phyloP scores from a whole-genome alignment of 2,329 filamentous ascomycete genomes.

The Nannizzia gypsea region DNA sequence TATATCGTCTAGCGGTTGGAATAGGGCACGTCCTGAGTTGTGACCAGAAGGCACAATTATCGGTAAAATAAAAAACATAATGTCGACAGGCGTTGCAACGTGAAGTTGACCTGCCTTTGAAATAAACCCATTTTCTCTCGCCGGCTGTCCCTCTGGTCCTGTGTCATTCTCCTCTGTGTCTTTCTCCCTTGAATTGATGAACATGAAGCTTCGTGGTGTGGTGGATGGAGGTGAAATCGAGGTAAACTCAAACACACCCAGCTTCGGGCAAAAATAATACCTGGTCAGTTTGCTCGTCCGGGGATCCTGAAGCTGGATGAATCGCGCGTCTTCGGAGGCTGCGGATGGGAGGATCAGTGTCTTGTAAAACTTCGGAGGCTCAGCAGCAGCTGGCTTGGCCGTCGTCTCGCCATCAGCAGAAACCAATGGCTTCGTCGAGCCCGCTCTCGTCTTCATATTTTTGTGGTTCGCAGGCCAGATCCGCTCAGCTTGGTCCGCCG shows the following conservation, averaged over 20 bases:
- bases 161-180: conserved; percentile 11
- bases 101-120: conserved; percentile 62
- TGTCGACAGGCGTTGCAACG: conserved; percentile 72
- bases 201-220: conserved; percentile 44
- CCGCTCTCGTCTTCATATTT: neutral
- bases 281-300: conserved; percentile 37
- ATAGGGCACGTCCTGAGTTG: conserved; percentile 26
- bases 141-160: neutral
- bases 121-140: conserved; percentile 38
- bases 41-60: conserved; percentile 45
- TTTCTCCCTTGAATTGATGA: conserved; percentile 21
- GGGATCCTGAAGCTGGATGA: conserved; percentile 46
- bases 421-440: neutral
- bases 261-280: conserved; percentile 48
- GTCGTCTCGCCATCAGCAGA: neutral
- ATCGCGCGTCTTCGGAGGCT: conserved; percentile 41
- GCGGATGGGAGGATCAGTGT: conserved; percentile 48
- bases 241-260: conserved; percentile 52
- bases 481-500: neutral
- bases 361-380: conserved; percentile 28
- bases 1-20: conserved; percentile 40
- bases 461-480: neutral
- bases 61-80: conserved; percentile 71
- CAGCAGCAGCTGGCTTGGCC: neutral
- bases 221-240: conserved; percentile 41